Evolutionary conservation across 2,329 filamentous ascomycete genomes (phyloP).

Genomic region (Volutella citrinella): DNA sequence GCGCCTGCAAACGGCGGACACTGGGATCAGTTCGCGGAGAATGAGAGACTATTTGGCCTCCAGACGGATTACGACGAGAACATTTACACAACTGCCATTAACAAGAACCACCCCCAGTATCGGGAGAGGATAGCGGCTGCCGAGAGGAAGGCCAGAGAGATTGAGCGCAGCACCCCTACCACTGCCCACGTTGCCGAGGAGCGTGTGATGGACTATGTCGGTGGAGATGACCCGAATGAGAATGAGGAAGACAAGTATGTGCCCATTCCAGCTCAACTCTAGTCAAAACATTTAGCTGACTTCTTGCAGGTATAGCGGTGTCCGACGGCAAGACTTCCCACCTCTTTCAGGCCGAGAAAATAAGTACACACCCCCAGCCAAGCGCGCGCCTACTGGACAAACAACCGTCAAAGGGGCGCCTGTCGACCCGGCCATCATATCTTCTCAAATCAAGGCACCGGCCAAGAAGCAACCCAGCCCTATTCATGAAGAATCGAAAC

Average conservation of each 20-base stretch:
- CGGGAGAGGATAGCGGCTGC: slow-evolving; percentile 74
- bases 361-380: slow-evolving; percentile 89
- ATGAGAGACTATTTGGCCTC: slow-evolving; percentile 82
- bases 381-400: slow-evolving; percentile 73
- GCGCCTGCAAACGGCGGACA: slow-evolving; percentile 43
- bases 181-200: slow-evolving; percentile 90
- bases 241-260: slow-evolving; percentile 91
- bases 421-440: slow-evolving; percentile 87
- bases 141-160: slow-evolving; percentile 83
- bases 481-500: slow-evolving; percentile 23
- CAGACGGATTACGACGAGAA: slow-evolving; percentile 92
- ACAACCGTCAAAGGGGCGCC: slow-evolving; percentile 73
- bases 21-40: slow-evolving; percentile 95
- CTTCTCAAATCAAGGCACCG: slow-evolving; percentile 65
- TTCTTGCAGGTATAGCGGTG: slow-evolving; percentile 75
- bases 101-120: slow-evolving; percentile 80
- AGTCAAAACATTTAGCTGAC: slow-evolving; percentile 16
- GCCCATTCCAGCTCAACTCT: not conserved
- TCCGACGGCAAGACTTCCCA: slow-evolving; percentile 72
- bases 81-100: slow-evolving; percentile 88
- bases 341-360: slow-evolving; percentile 57
- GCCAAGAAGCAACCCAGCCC: slow-evolving; percentile 35
- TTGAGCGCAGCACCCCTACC: slow-evolving; percentile 69
- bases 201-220: slow-evolving; percentile 67
- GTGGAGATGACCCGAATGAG: slow-evolving; percentile 61